A percentile compares a stretch with the other conserved stretches of the same genome.
phyloP scores from a whole-genome alignment of 2,329 filamentous ascomycete species.

The Talaromyces marneffei region DNA sequence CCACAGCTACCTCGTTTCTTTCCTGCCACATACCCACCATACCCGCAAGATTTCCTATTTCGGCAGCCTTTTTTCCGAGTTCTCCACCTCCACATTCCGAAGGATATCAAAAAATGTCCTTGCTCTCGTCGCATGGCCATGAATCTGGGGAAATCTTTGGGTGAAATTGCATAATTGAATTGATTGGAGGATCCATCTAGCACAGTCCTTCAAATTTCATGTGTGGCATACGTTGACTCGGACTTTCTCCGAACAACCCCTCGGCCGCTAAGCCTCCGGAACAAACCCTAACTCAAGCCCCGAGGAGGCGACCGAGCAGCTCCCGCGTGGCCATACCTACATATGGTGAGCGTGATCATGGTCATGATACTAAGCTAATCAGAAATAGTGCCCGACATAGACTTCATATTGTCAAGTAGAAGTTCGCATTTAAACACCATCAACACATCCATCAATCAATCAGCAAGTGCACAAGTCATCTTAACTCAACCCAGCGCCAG shows the following conservation, averaged over 20 bases:
- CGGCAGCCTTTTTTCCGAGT: background rate
- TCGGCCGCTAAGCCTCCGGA: constrained; percentile 8
- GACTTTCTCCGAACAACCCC: background rate
- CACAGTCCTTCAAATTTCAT: background rate
- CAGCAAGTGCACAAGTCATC: background rate
- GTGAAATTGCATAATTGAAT: background rate
- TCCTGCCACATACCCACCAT: background rate
- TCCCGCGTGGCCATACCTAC: background rate
- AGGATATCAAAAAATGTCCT: background rate
- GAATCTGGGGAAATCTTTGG: background rate
- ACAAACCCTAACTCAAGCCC: background rate
- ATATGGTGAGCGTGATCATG: background rate
- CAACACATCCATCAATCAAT: background rate
- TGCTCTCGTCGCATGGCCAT: background rate
- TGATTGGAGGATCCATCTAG: background rate
- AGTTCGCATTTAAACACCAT: background rate
- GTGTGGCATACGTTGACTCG: background rate
- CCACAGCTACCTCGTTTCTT: too few relatives aligned
- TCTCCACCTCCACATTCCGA: constrained; percentile 6
- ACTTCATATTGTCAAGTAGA: too few relatives aligned
- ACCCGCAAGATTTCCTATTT: background rate
- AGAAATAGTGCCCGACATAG: background rate
- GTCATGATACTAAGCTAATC: background rate
- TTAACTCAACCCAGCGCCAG: background rate
- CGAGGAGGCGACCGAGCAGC: constrained; percentile 3